Base-by-base conservation (phyloP, 192 early-diverging fungal genomes). In the Thamnidium elegans region DNA sequence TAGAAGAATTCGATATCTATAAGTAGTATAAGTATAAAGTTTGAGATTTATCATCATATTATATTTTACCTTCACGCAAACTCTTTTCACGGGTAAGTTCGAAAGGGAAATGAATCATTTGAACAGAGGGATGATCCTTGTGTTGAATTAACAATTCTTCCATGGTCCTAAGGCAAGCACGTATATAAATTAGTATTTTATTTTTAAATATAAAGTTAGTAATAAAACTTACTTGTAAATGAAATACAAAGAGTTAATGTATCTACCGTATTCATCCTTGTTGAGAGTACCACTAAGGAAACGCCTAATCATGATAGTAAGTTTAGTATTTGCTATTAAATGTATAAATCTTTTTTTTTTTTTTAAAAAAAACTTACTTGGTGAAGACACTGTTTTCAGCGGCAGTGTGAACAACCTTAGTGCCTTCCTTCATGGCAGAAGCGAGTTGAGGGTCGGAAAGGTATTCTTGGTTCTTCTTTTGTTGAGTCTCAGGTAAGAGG, bases 341-440 rank as follows among this genome's bases (percentile, higher is more conserved):
- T 52, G 23, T 14, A 30, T 46, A 32, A 21, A 36, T 32, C 3
- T 26, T 26, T 26, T 26, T 26, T 26, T 26, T 26, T 26, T 26
- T 26, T 26, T 26, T 39, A 17, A 34, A 2, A 23, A 45, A 11
- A 44, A 63, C 65, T 26, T 75, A 81, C 73, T 73, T 74, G 46
- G 79, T 69, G 60, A 84, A 82, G n/a, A 75, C 74, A n/a, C 74
- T 76, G 67, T 67, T 74, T 50, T 81, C 83, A 42, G 83, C 83
- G 32, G 72, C 68, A 17, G 69, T 58, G 58, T 84, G 83, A 32
- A 80, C 72, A 47, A 61, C 64, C 66, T 80, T 81, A 44, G 83
- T 84, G n/a, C 79, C 75, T 72, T 84, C 83, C 51, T 69, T 69
- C 67, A 84, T 77, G 48, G 71, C 75, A 48, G 70, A 72, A 39